Evolutionary conservation across 2,329 filamentous ascomycete genomes (phyloP), one percentile per base, ranked within the genome.

Genomic region (Aspergillus versicolor): DNA sequence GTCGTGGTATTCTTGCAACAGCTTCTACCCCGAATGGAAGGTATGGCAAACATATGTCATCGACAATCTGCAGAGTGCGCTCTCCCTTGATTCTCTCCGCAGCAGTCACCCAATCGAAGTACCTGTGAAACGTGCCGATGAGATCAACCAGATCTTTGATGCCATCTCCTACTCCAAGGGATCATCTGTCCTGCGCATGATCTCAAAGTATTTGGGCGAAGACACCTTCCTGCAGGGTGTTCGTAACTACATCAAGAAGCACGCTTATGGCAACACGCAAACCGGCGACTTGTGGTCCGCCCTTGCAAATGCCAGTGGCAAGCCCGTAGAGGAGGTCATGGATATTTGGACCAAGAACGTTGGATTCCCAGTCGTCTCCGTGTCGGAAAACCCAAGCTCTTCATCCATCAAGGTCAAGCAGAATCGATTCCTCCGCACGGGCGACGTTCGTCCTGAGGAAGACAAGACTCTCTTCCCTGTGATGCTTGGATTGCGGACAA

Each of bases 131-230:
- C 88, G 90, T 58, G 92, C 92, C 27, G 92, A 96, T 66, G 92
- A 97, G 76, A 92, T 97, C 73, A 96, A 96, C 77, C 92, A 97
- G 78, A 97, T 97, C 65, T 97, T 97, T 67, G 93, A 97, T 72
- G 91, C 92, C 61, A 97, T 97, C 64, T 97, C 93, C 1, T 97
- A 97, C 77, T 92, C 91, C 55, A 97, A 97, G 80, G 93, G 93
- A 17, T 97, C 92, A 11, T 96, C 92, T 67, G 92, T 97, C 34
- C 82, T 97, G 60, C 90, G 93, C 70, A 97, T 97, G 93, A 92
- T 97, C 64, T 96, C 93, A 19, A 96, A 92, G 64, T 95, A 96
- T 69, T 81, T 97, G 22, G 93, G 93, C 50, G 93, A 97, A 74
- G 91, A 97, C 43, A 82, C 85, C 17, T 97, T 97, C 82, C 86